Evolutionary conservation across 768 basidiomycete genomes (phyloP), one percentile per base, ranked within the genome.

Genomic region (Leccinum fibrillosum): DNA sequence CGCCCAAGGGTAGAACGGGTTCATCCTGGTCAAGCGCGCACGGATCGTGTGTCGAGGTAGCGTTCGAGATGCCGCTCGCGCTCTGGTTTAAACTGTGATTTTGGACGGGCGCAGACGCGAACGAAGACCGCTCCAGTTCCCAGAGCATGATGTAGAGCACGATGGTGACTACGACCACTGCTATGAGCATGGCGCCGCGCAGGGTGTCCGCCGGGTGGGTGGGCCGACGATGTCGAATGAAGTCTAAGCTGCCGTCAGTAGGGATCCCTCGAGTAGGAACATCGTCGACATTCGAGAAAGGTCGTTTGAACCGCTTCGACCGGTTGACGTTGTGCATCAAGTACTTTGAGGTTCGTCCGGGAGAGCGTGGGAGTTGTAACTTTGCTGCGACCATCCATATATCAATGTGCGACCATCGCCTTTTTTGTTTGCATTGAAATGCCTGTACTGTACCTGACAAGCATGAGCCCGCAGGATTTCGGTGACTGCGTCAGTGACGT

Each of bases 141-240:
- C 63, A 61, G 11, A 70, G 53, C 5, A 61, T 32, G 32, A 66
- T 28, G 48, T 68, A 72, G 55, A 72, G 68, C 23, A 64, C 53
- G 35, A 67, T 19, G 21, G 58, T 66, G 42, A 68, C 59, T 39
- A 59, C 45, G 25, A 72, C 32, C 32, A 70, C 60, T 1, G 57
- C 60, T 23, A 61, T 45, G 49, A 69, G 53, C 45, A 68, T 58
- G 2, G 52, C 54, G 3, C 60, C 59, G 25, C 59, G 61, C 45
- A 66, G 13, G 0, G 54, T 35, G 44, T 66, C 53, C 12, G 55
- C 56, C 23, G 3, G 19, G 21, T 28, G 19, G 19, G 42, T 44
- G 42, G 42, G 34, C 34, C 28, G 59, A 42, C 39, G 63, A 11
- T 53, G 49, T 49, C 48, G 64, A 47, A 10, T 5, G 32, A 34